Percentiles rank a stretch among this genome's conserved stretches.
Conservation (phyloP, 1,284 basidiomycete species). For the Rhodofomes roseus region DNA sequence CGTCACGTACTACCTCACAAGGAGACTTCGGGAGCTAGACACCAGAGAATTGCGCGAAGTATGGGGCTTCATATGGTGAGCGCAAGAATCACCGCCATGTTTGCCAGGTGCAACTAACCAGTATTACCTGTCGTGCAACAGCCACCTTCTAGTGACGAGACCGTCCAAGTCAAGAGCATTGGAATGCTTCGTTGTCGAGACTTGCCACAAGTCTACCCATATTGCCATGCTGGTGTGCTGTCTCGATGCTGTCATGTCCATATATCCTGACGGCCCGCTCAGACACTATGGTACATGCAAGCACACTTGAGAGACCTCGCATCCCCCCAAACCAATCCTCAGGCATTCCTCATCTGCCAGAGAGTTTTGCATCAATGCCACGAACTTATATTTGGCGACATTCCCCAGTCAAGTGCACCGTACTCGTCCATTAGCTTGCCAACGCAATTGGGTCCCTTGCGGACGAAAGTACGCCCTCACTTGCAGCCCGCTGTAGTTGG, state of each 20-base stretch:
- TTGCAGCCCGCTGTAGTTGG: constrained; percentile 80
- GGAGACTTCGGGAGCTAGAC: constrained; percentile 75
- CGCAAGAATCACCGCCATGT: background rate
- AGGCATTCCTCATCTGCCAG: constrained; percentile 90
- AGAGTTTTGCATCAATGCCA: constrained; percentile 91
- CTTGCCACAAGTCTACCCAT: constrained; percentile 87
- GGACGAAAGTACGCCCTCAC: constrained; percentile 70
- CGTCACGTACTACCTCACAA: constrained; percentile 93
- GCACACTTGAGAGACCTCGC: constrained; percentile 88
- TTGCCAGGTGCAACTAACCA: background rate
- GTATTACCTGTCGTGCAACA: constrained; percentile 30
- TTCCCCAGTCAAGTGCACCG: constrained; percentile 62
- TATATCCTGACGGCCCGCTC: background rate
- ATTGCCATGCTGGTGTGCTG: constrained; percentile 86
- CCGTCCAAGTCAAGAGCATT: constrained; percentile 88
- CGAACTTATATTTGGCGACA: constrained; percentile 94
- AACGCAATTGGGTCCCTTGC: constrained; percentile 43
- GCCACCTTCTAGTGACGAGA: constrained; percentile 88
- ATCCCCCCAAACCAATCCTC: constrained; percentile 57
- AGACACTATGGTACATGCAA: constrained; percentile 99
- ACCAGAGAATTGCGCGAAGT: constrained; percentile 86
- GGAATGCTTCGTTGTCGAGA: constrained; percentile 87
- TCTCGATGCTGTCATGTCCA: constrained; percentile 9
- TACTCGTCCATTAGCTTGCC: constrained; percentile 56
- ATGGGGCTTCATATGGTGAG: constrained; percentile 94